These are phyloP conservation scores for Solanum hybrid DNA, from an alignment of 305 asterid species.

Conservation along the genomic window DNA sequence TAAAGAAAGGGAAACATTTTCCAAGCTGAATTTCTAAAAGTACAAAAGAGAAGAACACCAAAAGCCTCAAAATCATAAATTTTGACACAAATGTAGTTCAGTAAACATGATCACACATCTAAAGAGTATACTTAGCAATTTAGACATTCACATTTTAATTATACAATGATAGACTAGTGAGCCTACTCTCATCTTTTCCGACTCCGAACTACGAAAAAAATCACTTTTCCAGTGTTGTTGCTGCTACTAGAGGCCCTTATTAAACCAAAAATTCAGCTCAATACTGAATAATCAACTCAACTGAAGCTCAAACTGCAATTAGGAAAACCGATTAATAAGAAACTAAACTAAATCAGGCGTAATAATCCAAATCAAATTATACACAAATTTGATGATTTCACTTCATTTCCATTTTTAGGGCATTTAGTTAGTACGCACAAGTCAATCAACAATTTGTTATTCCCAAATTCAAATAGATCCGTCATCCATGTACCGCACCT, in stretches of 20 bases:
- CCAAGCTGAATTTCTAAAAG: not conserved
- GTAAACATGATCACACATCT: not conserved
- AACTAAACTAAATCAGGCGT: not conserved
- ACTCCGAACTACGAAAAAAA: not conserved
- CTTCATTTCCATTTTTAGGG: not conserved
- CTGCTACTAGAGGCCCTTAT: not conserved
- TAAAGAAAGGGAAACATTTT: not conserved
- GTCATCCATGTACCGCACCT: constrained; percentile 26
- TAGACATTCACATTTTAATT: not conserved
- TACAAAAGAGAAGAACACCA: not conserved
- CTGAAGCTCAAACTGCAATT: not conserved
- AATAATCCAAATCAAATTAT: not conserved
- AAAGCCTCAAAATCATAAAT: not conserved
- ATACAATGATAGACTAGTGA: not conserved
- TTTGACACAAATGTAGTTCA: not conserved
- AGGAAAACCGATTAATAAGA: not conserved
- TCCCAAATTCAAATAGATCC: not conserved
- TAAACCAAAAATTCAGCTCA: not conserved
- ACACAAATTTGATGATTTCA: not conserved
- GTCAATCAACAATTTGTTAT: not conserved
- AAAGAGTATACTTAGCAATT: not conserved
- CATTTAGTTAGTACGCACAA: not conserved
- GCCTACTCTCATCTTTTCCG: not conserved
- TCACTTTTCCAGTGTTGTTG: not conserved
- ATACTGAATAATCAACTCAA: not conserved